Evolutionary conservation across 257 asterid genomes (phyloP).

Genomic region (Voacanga thouarsii): DNA sequence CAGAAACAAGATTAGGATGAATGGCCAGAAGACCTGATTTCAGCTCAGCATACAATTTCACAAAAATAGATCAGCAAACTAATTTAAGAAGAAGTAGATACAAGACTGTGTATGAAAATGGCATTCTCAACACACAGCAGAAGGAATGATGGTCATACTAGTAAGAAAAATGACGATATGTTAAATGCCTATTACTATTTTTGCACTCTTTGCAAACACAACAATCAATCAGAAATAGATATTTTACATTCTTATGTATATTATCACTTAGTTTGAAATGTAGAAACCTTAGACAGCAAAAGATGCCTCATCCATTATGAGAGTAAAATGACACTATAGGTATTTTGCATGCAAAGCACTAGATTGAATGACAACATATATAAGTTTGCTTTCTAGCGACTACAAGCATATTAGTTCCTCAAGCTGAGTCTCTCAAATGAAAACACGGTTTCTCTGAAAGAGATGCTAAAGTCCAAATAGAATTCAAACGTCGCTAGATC

Average conservation of each 20-base stretch:
- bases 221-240: background rate
- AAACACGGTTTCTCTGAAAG: background rate
- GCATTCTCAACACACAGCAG: background rate
- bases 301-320: background rate
- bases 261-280: background rate
- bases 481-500: background rate
- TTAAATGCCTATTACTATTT: background rate
- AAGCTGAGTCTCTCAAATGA: background rate
- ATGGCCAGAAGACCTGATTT: slow-evolving; percentile 3
- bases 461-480: background rate
- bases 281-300: background rate
- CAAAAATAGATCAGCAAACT: background rate
- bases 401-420: background rate
- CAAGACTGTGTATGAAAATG: background rate
- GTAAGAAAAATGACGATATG: background rate
- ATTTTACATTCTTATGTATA: background rate
- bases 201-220: background rate
- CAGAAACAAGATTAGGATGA: slow-evolving; percentile 14
- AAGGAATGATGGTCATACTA: background rate
- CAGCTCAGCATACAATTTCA: background rate
- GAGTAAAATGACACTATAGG: background rate
- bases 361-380: background rate
- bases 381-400: background rate
- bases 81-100: slow-evolving; percentile 4
- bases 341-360: background rate